Evolutionary conservation across 345 rosid species (phyloP).

Genomic region (Salix viminalis): DNA sequence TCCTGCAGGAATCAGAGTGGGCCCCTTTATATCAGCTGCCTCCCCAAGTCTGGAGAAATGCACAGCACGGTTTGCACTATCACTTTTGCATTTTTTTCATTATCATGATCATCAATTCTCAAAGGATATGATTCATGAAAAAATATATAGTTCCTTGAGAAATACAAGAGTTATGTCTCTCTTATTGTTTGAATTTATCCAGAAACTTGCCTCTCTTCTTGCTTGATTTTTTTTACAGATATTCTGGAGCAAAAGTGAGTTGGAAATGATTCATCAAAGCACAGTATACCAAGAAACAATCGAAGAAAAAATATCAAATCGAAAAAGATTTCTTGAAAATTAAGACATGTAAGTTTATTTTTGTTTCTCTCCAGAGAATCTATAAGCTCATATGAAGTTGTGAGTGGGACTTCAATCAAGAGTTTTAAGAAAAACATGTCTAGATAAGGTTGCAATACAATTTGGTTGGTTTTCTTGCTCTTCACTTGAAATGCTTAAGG

Average conservation of each 20-base stretch:
- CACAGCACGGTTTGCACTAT: slow-evolving; percentile 46
- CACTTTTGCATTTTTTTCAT: background rate
- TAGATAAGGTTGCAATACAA: too few species aligned
- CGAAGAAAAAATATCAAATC: slow-evolving; percentile 47
- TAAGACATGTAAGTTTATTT: slow-evolving; percentile 41
- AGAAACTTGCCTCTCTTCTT: background rate
- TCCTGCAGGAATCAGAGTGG: slow-evolving; percentile 65
- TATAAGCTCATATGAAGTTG: background rate
- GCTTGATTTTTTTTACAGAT: slow-evolving; percentile 37
- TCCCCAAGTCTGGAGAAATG: slow-evolving; percentile 57
- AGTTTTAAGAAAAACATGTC: too few species aligned
- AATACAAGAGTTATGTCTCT: background rate
- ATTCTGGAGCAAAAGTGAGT: slow-evolving; percentile 67
- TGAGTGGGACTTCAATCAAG: background rate
- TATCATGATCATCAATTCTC: background rate
- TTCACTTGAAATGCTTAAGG: too few species aligned
- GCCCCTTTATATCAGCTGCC: slow-evolving; percentile 59
- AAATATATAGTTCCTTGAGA: background rate
- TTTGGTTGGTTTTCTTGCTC: too few species aligned
- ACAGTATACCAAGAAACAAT: slow-evolving; percentile 63
- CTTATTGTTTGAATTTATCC: background rate
- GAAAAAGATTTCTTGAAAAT: slow-evolving; percentile 46
- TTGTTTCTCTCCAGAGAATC: background rate
- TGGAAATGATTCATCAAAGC: slow-evolving; percentile 64
- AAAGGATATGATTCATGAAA: background rate